These are phyloP conservation scores for Cytospora piceicola DNA, from an alignment of 2,329 filamentous ascomycete species.

Conservation along the genomic window DNA sequence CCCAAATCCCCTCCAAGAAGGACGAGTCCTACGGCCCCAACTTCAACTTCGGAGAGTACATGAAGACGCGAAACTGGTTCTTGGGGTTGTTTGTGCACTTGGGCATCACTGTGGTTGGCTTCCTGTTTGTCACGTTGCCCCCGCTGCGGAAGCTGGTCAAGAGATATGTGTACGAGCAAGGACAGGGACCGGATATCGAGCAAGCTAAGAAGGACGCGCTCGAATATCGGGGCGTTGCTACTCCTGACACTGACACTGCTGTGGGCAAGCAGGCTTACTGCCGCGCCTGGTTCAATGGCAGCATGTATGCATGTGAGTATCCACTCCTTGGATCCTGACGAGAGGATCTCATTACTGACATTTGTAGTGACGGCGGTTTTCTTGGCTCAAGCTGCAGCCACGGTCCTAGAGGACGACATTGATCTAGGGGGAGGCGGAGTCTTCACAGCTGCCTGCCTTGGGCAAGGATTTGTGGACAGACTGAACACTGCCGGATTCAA, in stretches of 20 bases:
- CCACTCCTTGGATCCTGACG: not conserved
- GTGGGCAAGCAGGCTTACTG: slow-evolving; percentile 56
- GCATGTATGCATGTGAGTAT: slow-evolving; percentile 66
- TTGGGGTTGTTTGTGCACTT: slow-evolving; percentile 56
- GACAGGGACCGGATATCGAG: slow-evolving; percentile 58
- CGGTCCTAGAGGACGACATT: slow-evolving; percentile 66
- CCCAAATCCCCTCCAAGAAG: slow-evolving; percentile 48
- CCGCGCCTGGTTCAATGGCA: slow-evolving; percentile 60
- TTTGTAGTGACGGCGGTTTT: slow-evolving; percentile 66
- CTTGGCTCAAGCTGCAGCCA: slow-evolving; percentile 65
- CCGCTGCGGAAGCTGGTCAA: slow-evolving; percentile 51
- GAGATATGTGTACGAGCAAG: slow-evolving; percentile 54
- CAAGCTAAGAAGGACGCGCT: slow-evolving; percentile 60
- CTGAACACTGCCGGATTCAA: slow-evolving; percentile 64
- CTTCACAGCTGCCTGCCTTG: slow-evolving; percentile 73
- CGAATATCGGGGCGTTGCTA: slow-evolving; percentile 66
- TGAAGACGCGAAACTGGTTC: slow-evolving; percentile 54
- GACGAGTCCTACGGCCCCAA: slow-evolving; percentile 62
- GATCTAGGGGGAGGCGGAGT: slow-evolving; percentile 64
- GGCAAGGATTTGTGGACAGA: slow-evolving; percentile 67
- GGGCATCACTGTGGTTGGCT: slow-evolving; percentile 46
- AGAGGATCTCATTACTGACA: slow-evolving; percentile 18
- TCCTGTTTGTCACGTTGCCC: slow-evolving; percentile 50
- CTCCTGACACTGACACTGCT: slow-evolving; percentile 53
- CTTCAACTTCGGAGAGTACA: slow-evolving; percentile 62